Percentiles rank a stretch among this genome's conserved stretches.
Evolutionary conservation across 176 grass and related monocot species (phyloP).

Genomic region (Neostapfia colusana): DNA sequence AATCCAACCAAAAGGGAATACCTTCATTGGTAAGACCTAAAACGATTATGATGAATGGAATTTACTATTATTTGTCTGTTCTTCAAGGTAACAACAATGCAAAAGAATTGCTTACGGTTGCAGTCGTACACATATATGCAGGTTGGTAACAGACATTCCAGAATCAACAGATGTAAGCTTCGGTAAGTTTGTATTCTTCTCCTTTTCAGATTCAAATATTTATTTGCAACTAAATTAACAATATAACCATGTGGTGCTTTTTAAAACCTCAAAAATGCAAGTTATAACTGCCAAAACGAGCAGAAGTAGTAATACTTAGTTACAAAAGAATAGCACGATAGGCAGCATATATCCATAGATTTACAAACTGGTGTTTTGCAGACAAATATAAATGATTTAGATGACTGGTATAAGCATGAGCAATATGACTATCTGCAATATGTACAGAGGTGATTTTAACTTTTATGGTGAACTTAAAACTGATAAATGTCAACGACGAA

Average conservation of each 20-base stretch:
- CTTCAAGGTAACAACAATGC: constrained; percentile 20
- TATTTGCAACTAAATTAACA: constrained; percentile 16
- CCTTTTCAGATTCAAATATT: constrained; percentile 39
- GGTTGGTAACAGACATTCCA: constrained; percentile 97
- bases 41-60: constrained; percentile 17
- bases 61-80: not conserved
- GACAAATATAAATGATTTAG: constrained; percentile 6
- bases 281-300: constrained; percentile 11
- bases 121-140: constrained; percentile 40
- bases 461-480: constrained; percentile 20
- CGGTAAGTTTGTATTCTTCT: constrained; percentile 46
- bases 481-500: not conserved
- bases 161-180: constrained; percentile 67
- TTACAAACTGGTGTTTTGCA: constrained; percentile 22
- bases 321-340: constrained; percentile 2
- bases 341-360: constrained; percentile 1
- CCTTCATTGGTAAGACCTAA: constrained; percentile 89
- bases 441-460: not conserved
- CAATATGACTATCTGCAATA: not conserved
- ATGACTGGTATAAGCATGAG: constrained; percentile 5
- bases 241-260: not conserved
- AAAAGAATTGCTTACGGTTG: constrained; percentile 31
- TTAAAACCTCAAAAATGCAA: constrained; percentile 18
- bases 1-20: constrained; percentile 94
- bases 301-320: constrained; percentile 11